Percentiles rank a stretch among this genome's conserved stretches.
Evolutionary conservation across 129 eudicot species (phyloP).

Genomic region (Apium graveolens): DNA sequence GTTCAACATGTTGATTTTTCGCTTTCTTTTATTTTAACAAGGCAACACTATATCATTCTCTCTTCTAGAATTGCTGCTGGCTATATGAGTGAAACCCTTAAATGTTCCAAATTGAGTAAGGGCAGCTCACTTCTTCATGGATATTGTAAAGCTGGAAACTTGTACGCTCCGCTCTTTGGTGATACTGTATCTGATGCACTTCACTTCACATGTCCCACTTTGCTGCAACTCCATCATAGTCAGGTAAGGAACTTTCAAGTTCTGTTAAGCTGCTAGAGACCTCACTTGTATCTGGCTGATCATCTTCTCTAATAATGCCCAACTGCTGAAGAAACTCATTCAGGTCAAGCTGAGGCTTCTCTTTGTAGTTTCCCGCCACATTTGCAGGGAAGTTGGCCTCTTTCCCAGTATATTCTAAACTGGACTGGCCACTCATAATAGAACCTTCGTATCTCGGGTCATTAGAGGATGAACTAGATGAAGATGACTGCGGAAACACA

Average conservation of each 20-base stretch:
- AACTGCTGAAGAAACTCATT: constrained; percentile 89
- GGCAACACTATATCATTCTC: not conserved
- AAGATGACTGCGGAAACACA: constrained; percentile 19
- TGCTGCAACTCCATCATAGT: constrained; percentile 25
- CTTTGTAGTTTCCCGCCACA: constrained; percentile 18
- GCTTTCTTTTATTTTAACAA: not conserved
- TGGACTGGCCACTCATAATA: constrained; percentile 13
- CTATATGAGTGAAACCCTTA: constrained; percentile 4
- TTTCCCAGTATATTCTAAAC: constrained; percentile 5
- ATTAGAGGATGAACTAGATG: constrained; percentile 47
- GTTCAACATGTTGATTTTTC: not conserved
- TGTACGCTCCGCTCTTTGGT: constrained; percentile 17
- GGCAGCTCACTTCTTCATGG: constrained; percentile 49
- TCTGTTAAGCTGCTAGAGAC: constrained; percentile 25
- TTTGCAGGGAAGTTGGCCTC: constrained; percentile 12
- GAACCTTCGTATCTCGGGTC: constrained; percentile 30
- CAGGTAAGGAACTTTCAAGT: constrained; percentile 25
- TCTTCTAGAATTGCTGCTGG: not conserved
- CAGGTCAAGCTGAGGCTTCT: constrained; percentile 93
- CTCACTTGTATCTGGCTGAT: constrained; percentile 13
- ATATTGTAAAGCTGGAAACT: constrained; percentile 31
- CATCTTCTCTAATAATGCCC: constrained; percentile 60
- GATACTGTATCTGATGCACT: constrained; percentile 35
- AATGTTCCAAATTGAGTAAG: constrained; percentile 66
- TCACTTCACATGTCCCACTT: constrained; percentile 75